Evolutionary conservation across 805 yeast species (phyloP), one percentile per base, ranked within the genome.

Genomic region (Soucietia sequanensis): DNA sequence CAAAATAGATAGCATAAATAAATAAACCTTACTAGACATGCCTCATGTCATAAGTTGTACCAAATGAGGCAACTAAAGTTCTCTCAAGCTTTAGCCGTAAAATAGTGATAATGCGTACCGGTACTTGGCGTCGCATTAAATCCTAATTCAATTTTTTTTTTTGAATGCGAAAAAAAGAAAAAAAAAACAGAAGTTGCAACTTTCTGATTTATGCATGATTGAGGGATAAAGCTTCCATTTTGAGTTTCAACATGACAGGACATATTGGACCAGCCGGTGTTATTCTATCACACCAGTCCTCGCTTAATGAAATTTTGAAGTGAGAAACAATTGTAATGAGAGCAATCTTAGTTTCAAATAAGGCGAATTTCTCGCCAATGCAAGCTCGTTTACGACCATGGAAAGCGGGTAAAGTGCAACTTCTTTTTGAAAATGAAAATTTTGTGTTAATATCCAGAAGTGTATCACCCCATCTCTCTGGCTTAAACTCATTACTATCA

Each of bases 351-450:
- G 68, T 53, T 44, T 76, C 76, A 25, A 55, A 51, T 6, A 78
- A 52, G 1, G 81, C 82, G 49, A 75, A 66, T 43, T 73, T 72
- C 44, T 78, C 83, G 4, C 84, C 84, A 13, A 78, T 50, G 49
- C 84, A 78, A 0, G 81, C 81, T 29, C 84, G 54, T 42, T 62
- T 72, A 7, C 82, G 70, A 5, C 84, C 84, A 49, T 78, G 83
- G 41, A 78, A 78, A 0, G 80, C 69, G 3, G 78, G 70, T 12
- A 78, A 48, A 6, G 60, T 62, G 6, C 73, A 65, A n/a, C 49
- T 52, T 27, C 71, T 60, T 46, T 78, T 78, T 6, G 75, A 64
- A 11, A 42, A 44, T 24, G 59, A 58, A 61, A 72, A 78, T 11
- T 51, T 64, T 15, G 44, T 48, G 22, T 49, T 47, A 3, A 78